A percentile compares a stretch with the other conserved stretches of the same genome.
Evolutionary conservation across 805 yeast species (phyloP).

Genomic region (Schizosaccharomyces lindneri): DNA sequence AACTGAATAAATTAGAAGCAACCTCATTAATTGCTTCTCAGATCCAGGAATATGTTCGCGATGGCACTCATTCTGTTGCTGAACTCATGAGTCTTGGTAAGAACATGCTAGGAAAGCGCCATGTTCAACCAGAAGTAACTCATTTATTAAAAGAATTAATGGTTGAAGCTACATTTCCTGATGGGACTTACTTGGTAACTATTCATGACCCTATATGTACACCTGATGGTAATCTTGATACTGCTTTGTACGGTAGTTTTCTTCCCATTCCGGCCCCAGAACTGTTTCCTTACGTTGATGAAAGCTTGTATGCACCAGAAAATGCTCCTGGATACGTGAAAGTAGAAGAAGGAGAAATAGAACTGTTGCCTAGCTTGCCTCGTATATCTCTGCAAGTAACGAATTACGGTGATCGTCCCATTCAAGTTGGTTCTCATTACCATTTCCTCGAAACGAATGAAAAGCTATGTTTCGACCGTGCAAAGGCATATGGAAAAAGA

Average conservation of each 20-base stretch:
- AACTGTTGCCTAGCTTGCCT: neutral
- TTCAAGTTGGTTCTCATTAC: constrained; percentile 2
- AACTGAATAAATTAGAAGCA: neutral
- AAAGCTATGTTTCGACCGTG: neutral
- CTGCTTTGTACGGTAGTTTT: constrained; percentile 2
- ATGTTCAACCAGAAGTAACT: constrained; percentile 1
- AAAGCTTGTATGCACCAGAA: neutral
- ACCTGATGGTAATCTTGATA: constrained; percentile 2
- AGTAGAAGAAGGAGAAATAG: constrained; percentile 1
- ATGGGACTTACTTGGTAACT: constrained; percentile 2
- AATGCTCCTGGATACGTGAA: neutral
- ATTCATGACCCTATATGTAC: constrained; percentile 1
- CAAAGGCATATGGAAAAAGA: neutral
- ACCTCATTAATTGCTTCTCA: constrained; percentile 3
- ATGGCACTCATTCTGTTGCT: neutral
- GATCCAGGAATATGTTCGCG: constrained; percentile 1
- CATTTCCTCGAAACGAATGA: constrained; percentile 1
- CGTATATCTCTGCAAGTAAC: neutral
- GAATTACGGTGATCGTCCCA: constrained; percentile 3
- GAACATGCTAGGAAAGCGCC: constrained; percentile 1
- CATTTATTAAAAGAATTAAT: neutral
- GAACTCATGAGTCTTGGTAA: constrained; percentile 2
- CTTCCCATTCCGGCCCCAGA: neutral
- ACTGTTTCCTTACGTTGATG: neutral
- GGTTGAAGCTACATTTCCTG: constrained; percentile 3